Evolutionary conservation across 1,284 basidiomycete genomes (phyloP).

Genomic region (Amylostereum areolatum): DNA sequence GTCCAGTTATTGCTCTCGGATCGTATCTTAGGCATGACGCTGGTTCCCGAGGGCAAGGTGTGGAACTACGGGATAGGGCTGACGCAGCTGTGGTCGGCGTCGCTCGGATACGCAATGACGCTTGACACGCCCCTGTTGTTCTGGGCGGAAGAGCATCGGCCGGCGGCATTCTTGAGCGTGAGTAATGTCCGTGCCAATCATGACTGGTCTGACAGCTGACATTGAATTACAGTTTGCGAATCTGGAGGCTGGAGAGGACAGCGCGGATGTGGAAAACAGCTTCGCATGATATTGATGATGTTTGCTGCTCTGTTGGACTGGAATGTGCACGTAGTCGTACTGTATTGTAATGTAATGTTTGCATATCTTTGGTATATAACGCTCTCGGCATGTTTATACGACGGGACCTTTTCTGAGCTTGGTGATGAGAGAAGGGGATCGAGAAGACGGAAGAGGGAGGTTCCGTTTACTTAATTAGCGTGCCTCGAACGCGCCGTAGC

Average conservation of each 20-base stretch:
- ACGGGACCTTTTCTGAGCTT: no score
- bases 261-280: constrained; percentile 87
- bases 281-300: constrained; percentile 45
- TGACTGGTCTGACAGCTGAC: background rate
- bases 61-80: constrained; percentile 95
- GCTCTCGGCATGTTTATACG: no score
- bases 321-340: no score
- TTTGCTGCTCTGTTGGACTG: no score
- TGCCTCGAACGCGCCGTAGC: no score
- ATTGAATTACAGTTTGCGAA: constrained; percentile 63
- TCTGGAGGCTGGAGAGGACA: constrained; percentile 81
- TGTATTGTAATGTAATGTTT: no score
- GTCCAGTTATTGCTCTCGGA: constrained; percentile 95
- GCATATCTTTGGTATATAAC: no score
- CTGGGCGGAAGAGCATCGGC: constrained; percentile 95
- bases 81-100: constrained; percentile 87
- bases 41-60: constrained; percentile 85
- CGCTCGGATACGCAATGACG: constrained; percentile 79
- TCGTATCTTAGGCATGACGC: constrained; percentile 85
- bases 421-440: no score
- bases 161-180: constrained; percentile 84
- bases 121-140: constrained; percentile 90
- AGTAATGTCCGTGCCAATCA: constrained; percentile 25
- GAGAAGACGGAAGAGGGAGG: no score
- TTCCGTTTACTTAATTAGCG: no score